Evolutionary conservation across 495 filamentous ascomycete species (phyloP), one percentile per base, ranked within the genome.

Genomic region (Talaromyces ruber): DNA sequence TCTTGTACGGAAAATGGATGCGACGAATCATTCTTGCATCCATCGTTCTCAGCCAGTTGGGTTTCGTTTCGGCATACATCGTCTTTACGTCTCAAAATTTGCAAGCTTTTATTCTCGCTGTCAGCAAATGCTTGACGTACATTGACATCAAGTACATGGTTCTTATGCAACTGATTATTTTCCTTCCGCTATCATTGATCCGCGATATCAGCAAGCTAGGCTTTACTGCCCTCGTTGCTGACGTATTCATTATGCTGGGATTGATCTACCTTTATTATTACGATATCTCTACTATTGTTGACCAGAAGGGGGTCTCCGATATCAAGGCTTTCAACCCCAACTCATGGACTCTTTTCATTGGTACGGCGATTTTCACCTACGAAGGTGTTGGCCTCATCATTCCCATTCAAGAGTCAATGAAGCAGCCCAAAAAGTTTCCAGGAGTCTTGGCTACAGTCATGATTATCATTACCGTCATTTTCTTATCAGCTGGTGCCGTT

Each of bases 351-450:
- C 84, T 98, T 34, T 97, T 98, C 72, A 97, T 98, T 67, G 94
- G 94, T 65, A 98, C 94, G 7, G 95, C 94, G 21, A 97, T 98
- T 66, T 98, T 98, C 78, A 98, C 94, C 5, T 98, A 97, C 65
- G 94, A 98, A 70, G 94, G 94, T 21, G 92, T 98, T 65, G 94
- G 94, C 21, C 83, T 98, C n/a, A 96, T 98, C 74, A 97, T 98
- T 62, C 94, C 94, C 3, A 98, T 98, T 62, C 95, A 98, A 74
- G 91, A 94, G 69, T 94, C 92, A 2, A 98, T 98, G 94, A 88
- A 85, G 68, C 78, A 90, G 54, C 94, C 91, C 1, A 80, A 85
- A 58, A 91, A 95, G 67, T 97, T 98, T 70, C 91, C 93, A 24
- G 82, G 79, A 60, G 90, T 98, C 34, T 84, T 98, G 58, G 90